A percentile compares a stretch with the other conserved stretches of the same genome.
Evolutionary conservation across 176 grass and related monocot species (phyloP).

Genomic region (Cymbopogon citratus): DNA sequence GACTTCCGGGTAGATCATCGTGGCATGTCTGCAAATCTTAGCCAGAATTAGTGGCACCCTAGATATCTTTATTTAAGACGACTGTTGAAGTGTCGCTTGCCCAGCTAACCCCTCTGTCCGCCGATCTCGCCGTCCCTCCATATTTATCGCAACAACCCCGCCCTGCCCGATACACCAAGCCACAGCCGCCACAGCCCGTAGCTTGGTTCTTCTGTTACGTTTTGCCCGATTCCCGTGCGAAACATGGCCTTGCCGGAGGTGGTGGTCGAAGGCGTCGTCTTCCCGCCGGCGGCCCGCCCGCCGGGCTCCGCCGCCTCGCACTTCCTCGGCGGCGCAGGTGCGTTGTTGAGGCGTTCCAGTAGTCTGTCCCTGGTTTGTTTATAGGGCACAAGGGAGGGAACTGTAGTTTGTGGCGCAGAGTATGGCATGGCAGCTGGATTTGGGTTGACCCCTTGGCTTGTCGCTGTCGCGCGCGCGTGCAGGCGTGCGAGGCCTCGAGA

Average conservation of each 20-base stretch:
- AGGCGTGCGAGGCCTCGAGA: conserved; percentile 72
- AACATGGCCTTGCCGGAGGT: conserved; percentile 33
- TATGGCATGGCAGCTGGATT: neutral
- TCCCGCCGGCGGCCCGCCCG: conserved; percentile 38
- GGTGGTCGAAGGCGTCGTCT: conserved; percentile 47
- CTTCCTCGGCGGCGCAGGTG: conserved; percentile 72
- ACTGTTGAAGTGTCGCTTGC: neutral
- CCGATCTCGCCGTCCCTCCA: neutral
- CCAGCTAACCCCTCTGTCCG: neutral
- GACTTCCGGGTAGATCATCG: neutral
- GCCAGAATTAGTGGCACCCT: neutral
- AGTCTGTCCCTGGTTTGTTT: neutral
- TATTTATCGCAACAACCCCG: conserved; percentile 1
- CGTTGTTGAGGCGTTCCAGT: neutral
- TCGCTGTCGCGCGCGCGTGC: neutral
- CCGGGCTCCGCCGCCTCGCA: conserved; percentile 30
- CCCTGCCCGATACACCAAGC: too few species aligned
- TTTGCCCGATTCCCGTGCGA: neutral
- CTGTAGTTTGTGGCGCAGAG: neutral
- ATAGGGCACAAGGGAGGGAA: too few species aligned
- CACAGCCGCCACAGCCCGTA: too few species aligned
- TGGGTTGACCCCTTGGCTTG: neutral
- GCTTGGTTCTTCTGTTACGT: neutral
- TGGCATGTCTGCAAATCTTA: conserved; percentile 1
- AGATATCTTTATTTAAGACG: neutral